phyloP scores from a whole-genome alignment of 1,139 yeast genomes.

The Eremothecium coryli region DNA sequence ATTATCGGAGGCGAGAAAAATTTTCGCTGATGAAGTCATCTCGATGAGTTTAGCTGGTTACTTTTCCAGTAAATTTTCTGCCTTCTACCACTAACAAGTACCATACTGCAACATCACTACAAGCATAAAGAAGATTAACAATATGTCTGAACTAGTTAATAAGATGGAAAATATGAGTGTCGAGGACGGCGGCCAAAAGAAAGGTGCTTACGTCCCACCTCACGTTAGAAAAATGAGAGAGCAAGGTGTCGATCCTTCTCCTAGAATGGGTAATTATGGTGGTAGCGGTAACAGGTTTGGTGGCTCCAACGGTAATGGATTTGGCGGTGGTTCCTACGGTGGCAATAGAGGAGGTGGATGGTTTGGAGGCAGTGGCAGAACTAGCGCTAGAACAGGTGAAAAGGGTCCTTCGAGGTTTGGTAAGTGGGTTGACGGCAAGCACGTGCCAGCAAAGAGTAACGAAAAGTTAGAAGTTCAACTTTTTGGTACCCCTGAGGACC shows the following conservation, averaged over 20 bases:
- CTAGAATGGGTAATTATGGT: slow-evolving; percentile 24
- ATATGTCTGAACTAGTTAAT: slow-evolving; percentile 39
- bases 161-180: slow-evolving; percentile 38
- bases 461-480: slow-evolving; percentile 67
- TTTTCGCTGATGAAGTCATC: slow-evolving; percentile 7
- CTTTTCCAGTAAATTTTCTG: slow-evolving; percentile 2
- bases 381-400: slow-evolving; percentile 35
- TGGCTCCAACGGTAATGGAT: slow-evolving; percentile 21
- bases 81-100: slow-evolving; percentile 1
- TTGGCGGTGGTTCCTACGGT: slow-evolving; percentile 20
- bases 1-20: slow-evolving; percentile 5
- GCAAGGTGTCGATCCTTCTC: slow-evolving; percentile 12
- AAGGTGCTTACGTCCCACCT: slow-evolving; percentile 55
- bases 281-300: slow-evolving; percentile 29
- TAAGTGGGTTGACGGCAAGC: slow-evolving; percentile 79
- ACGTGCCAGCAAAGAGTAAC: slow-evolving; percentile 71
- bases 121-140: slow-evolving; percentile 12
- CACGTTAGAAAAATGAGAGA: slow-evolving; percentile 39
- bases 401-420: slow-evolving; percentile 41
- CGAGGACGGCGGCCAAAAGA: slow-evolving; percentile 25
- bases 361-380: slow-evolving; percentile 30
- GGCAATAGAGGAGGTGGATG: slow-evolving; percentile 19
- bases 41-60: slow-evolving; percentile 3
- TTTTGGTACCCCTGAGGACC: slow-evolving; percentile 81
- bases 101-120: slow-evolving; percentile 5